Conservation (phyloP, 306 rosid genomes). For the Luffa aegyptiaca region DNA sequence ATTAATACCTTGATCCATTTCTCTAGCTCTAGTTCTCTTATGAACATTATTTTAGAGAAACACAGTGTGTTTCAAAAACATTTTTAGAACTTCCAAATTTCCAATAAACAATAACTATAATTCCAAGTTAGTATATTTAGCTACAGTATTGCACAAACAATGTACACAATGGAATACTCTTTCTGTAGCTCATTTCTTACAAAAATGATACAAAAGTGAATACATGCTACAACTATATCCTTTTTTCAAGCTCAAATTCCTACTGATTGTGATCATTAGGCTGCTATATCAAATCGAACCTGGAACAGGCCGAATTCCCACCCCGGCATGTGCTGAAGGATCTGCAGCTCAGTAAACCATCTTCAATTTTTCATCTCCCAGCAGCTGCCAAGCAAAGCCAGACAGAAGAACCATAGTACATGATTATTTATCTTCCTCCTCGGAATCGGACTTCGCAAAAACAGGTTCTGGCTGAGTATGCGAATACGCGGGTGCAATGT, state of each 20-base stretch:
- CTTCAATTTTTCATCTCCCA: neutral
- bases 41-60: no score
- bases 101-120: no score
- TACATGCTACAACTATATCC: neutral
- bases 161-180: neutral
- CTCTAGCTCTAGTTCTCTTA: no score
- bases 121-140: neutral
- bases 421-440: conserved; percentile 78
- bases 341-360: neutral
- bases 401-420: neutral
- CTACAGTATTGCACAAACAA: neutral
- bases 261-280: neutral
- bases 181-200: neutral
- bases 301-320: neutral
- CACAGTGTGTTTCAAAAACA: no score
- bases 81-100: no score
- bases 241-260: neutral
- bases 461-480: conserved; percentile 85
- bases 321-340: neutral
- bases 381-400: neutral
- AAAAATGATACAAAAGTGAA: neutral
- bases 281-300: neutral
- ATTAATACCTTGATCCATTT: no score
- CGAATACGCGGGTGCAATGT: conserved; percentile 94
- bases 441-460: conserved; percentile 81